Percentiles rank a stretch among this genome's conserved stretches.
Conservation (phyloP, 2,329 filamentous ascomycete species). For the Myotisia sp. region DNA sequence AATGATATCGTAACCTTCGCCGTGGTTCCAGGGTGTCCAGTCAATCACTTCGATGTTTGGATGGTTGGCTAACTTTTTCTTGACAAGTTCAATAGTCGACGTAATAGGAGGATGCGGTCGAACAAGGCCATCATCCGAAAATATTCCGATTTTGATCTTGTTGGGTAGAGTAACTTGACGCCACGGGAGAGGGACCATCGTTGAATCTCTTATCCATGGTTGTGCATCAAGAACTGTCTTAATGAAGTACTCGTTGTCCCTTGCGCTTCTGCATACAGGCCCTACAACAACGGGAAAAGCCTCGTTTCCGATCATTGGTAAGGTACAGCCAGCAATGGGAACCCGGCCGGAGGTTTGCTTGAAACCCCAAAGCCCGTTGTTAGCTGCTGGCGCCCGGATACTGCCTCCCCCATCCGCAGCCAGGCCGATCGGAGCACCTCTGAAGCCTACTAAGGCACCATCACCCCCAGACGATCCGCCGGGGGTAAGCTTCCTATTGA, state of each 20-base stretch:
- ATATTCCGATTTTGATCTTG: slow-evolving; percentile 45
- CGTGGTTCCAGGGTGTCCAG: no score
- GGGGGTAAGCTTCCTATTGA: slow-evolving; percentile 38
- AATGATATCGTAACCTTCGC: no score
- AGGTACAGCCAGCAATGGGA: no score
- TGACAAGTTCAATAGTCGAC: slow-evolving; percentile 40
- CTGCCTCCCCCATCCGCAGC: slow-evolving; percentile 42
- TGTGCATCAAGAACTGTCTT: slow-evolving; percentile 20
- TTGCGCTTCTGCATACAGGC: slow-evolving; percentile 16
- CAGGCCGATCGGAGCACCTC: slow-evolving; percentile 42
- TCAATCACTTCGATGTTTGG: no score
- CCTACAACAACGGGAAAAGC: no score
- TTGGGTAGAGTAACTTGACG: slow-evolving; percentile 16
- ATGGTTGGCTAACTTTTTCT: no score
- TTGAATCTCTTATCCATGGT: slow-evolving; percentile 27
- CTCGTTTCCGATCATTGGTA: no score
- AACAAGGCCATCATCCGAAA: slow-evolving; percentile 47
- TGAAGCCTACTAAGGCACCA: slow-evolving; percentile 40
- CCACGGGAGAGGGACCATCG: slow-evolving; percentile 26
- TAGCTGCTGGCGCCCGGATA: slow-evolving; percentile 44
- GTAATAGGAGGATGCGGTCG: slow-evolving; percentile 46
- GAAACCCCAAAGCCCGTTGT: slow-evolving; percentile 47
- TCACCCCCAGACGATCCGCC: slow-evolving; percentile 48
- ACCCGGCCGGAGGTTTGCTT: no score
- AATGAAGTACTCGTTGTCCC: slow-evolving; percentile 17